A percentile compares a stretch with the other conserved stretches of the same genome.
Conservation (phyloP, 2,329 filamentous ascomycete genomes). For the Aspergillus transmontanensis region DNA sequence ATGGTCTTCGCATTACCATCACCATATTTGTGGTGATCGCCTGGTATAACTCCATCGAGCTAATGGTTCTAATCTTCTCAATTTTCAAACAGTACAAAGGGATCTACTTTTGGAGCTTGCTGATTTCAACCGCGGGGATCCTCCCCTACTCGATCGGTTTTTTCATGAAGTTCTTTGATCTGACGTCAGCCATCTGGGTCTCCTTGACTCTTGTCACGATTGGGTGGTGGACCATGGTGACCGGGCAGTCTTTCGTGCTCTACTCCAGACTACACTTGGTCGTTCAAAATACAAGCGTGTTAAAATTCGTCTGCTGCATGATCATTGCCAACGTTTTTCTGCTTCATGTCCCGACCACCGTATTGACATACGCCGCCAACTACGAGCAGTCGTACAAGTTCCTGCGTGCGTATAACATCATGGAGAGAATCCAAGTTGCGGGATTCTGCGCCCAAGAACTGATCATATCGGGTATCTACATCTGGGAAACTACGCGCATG, state of each 20-base stretch:
- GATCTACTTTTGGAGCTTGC: slow-evolving; percentile 54
- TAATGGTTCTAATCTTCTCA: slow-evolving; percentile 49
- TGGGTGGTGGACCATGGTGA: slow-evolving; percentile 61
- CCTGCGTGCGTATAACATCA: slow-evolving; percentile 27
- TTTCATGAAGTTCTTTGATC: slow-evolving; percentile 30
- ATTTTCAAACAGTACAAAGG: slow-evolving; percentile 52
- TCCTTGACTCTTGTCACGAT: slow-evolving; percentile 45
- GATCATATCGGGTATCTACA: slow-evolving; percentile 51
- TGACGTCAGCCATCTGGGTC: slow-evolving; percentile 27
- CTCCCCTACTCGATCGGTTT: slow-evolving; percentile 44
- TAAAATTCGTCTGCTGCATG: slow-evolving; percentile 56
- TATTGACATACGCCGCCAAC: slow-evolving; percentile 52
- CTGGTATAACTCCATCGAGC: slow-evolving; percentile 43
- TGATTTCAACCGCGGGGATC: slow-evolving; percentile 47
- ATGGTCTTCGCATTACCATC: slow-evolving; percentile 31
- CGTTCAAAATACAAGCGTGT: slow-evolving; percentile 48
- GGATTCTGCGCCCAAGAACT: slow-evolving; percentile 47
- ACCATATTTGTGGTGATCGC: slow-evolving; percentile 31
- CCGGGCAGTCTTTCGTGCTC: slow-evolving; percentile 29
- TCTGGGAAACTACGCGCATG: slow-evolving; percentile 53
- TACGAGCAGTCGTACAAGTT: slow-evolving; percentile 20
- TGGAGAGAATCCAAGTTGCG: slow-evolving; percentile 43
- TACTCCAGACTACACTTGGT: slow-evolving; percentile 63
- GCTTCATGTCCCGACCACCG: slow-evolving; percentile 55
- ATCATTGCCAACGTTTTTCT: slow-evolving; percentile 58